These are phyloP conservation scores for Scheffersomyces cryptocercus DNA, from an alignment of 1,139 yeast genomes.

Conservation along the genomic window DNA sequence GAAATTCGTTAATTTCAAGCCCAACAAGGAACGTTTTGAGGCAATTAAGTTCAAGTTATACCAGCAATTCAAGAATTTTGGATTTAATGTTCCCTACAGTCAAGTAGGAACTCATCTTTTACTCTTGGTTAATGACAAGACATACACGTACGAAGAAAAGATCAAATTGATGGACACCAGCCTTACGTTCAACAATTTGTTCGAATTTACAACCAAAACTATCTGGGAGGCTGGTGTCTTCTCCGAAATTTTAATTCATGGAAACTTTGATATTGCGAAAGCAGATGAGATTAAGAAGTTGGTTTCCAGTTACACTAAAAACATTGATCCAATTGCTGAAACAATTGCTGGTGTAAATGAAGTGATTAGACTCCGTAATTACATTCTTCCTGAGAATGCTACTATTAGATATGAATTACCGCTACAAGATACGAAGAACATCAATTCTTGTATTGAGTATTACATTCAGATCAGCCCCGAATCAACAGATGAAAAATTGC, in stretches of 20 bases:
- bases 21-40: slow-evolving; percentile 60
- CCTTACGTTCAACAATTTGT: slow-evolving; percentile 52
- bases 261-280: slow-evolving; percentile 64
- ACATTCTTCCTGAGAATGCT: slow-evolving; percentile 45
- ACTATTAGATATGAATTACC: slow-evolving; percentile 50
- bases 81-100: slow-evolving; percentile 71
- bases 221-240: slow-evolving; percentile 53
- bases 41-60: slow-evolving; percentile 62
- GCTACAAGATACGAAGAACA: slow-evolving; percentile 66
- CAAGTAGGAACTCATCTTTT: slow-evolving; percentile 69
- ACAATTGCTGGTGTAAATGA: slow-evolving; percentile 33
- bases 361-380: slow-evolving; percentile 25
- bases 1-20: slow-evolving; percentile 53
- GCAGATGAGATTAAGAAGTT: slow-evolving; percentile 38
- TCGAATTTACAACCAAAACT: slow-evolving; percentile 37
- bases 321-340: slow-evolving; percentile 39
- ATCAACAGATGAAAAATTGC: slow-evolving; percentile 28
- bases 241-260: slow-evolving; percentile 74
- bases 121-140: slow-evolving; percentile 65
- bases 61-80: slow-evolving; percentile 68
- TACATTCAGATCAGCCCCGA: slow-evolving; percentile 64
- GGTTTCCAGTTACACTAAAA: slow-evolving; percentile 20
- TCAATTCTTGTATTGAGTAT: slow-evolving; percentile 84
- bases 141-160: slow-evolving; percentile 67
- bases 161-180: slow-evolving; percentile 45